Evolutionary conservation across 768 basidiomycete species (phyloP), one percentile per base, ranked within the genome.

Genomic region (Gymnopilus dilepis): DNA sequence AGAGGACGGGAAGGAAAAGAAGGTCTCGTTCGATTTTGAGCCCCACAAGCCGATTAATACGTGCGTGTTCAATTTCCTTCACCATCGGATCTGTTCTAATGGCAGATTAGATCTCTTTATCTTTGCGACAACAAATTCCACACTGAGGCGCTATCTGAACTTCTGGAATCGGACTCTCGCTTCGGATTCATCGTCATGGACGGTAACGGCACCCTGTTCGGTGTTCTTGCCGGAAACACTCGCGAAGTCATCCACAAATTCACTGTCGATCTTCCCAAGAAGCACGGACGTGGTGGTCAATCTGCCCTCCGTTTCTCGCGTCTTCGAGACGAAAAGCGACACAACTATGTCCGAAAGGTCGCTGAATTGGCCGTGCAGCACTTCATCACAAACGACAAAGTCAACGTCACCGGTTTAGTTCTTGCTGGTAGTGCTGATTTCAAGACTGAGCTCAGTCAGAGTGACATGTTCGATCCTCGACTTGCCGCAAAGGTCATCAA

Each of bases 131-230:
- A 97, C 83, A 98, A 97, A 75, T 99, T 99, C 80, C 97, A 99
- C 81, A 99, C 97, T 1, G 97, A 98, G 71, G 96, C 95, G 0
- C 85, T 99, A 22, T 92, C 94, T 28, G 97, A 99, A 72, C 88
- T 99, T 50, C 86, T 99, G 64, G 97, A 99, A 77, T 95, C 93
- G 19, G 97, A 99, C 75, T 92, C 93, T 66, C 92, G 94, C 72
- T 99, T 99, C 75, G 97, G 95, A 28, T 99, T 99, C 83, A 97
- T 99, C 75, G 94, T 99, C 72, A 99, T 99, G 97, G 97, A 97
- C 71, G 94, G 95, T 81, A 98, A 97, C 76, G 97, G 97, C 37
- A 92, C 95, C 5, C 89, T 99, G 34, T 99, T 98, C 69, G 97
- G 97, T 60, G 92, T 91, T 4, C 86, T 99, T 58, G 88, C 97